Evolutionary conservation across 805 yeast species (phyloP).

Genomic region (Kodamaea kaohsiungensis): DNA sequence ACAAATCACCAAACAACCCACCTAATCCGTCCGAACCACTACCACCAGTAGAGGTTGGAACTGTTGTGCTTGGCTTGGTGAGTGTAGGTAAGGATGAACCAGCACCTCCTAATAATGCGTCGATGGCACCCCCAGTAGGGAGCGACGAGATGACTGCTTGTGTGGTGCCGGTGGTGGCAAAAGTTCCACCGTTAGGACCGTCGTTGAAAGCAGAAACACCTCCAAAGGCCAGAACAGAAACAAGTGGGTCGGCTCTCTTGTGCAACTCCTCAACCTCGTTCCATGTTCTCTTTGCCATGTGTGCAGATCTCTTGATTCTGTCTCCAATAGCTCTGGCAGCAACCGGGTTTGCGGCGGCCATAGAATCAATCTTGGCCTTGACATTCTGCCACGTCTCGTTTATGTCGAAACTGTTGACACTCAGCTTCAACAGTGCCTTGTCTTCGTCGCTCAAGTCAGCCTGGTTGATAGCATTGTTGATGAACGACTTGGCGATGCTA

Average conservation of each 20-base stretch:
- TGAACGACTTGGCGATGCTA: slow-evolving; percentile 7
- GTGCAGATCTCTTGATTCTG: slow-evolving; percentile 11
- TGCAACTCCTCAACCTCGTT: slow-evolving; percentile 8
- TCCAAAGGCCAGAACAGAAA: slow-evolving; percentile 6
- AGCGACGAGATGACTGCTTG: slow-evolving; percentile 5
- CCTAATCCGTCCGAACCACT: slow-evolving; percentile 10
- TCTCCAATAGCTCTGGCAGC: slow-evolving; percentile 2
- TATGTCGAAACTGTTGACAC: slow-evolving; percentile 17
- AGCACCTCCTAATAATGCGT: slow-evolving; percentile 15
- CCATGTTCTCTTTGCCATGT: slow-evolving; percentile 15
- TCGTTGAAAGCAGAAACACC: neutral
- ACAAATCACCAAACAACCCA: slow-evolving; percentile 17
- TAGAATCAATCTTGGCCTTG: slow-evolving; percentile 9
- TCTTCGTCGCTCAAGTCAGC: slow-evolving; percentile 14
- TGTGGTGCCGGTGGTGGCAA: slow-evolving; percentile 1
- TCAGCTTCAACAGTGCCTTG: slow-evolving; percentile 10
- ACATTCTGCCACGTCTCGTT: slow-evolving; percentile 2
- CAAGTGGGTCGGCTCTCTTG: slow-evolving; percentile 7
- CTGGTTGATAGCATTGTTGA: slow-evolving; percentile 9
- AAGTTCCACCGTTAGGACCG: neutral
- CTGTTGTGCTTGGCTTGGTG: neutral
- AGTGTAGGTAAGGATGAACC: neutral
- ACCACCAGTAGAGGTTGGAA: slow-evolving; percentile 1
- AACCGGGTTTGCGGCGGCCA: slow-evolving; percentile 9
- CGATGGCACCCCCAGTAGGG: slow-evolving; percentile 10